These are phyloP conservation scores for Globisporangium middletonii DNA, from an alignment of 352 stramenopile genomes.

Conservation along the genomic window DNA sequence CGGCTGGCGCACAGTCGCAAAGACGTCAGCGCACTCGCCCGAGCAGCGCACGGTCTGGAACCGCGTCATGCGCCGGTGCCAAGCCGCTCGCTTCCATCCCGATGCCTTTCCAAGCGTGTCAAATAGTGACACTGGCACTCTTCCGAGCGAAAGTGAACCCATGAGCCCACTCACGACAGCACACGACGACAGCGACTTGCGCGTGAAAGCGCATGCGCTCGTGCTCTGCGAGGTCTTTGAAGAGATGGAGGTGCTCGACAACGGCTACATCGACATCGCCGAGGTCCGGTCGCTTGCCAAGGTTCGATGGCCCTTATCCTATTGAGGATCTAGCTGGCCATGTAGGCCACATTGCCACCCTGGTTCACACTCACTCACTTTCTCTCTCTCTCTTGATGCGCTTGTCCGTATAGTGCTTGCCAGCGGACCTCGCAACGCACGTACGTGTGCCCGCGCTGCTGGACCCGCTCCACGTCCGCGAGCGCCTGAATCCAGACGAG, in stretches of 20 bases:
- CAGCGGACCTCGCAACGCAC: background rate
- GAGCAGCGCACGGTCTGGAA: constrained; percentile 58
- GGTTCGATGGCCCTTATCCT: constrained; percentile 4
- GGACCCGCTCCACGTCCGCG: constrained; percentile 13
- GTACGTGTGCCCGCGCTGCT: constrained; percentile 11
- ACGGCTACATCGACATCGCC: constrained; percentile 59
- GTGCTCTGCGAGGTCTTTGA: constrained; percentile 65
- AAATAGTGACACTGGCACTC: background rate
- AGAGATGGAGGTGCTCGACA: constrained; percentile 54
- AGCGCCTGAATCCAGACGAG: constrained; percentile 14
- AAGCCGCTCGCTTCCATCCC: constrained; percentile 27
- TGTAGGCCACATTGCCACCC: background rate
- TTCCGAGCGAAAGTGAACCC: background rate
- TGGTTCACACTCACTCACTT: background rate
- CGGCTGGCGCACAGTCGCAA: background rate
- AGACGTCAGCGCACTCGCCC: constrained; percentile 14
- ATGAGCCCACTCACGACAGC: background rate
- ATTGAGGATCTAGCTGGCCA: background rate
- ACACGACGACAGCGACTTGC: constrained; percentile 16
- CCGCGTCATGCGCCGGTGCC: constrained; percentile 49
- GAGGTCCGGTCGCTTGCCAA: constrained; percentile 61
- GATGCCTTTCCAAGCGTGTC: constrained; percentile 8
- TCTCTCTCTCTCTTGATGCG: background rate
- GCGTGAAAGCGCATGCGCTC: constrained; percentile 29
- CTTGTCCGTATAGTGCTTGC: constrained; percentile 1